Evolutionary conservation across 2,329 filamentous ascomycete species (phyloP), one percentile per base, ranked within the genome.

Genomic region (Nothophoma quercina): DNA sequence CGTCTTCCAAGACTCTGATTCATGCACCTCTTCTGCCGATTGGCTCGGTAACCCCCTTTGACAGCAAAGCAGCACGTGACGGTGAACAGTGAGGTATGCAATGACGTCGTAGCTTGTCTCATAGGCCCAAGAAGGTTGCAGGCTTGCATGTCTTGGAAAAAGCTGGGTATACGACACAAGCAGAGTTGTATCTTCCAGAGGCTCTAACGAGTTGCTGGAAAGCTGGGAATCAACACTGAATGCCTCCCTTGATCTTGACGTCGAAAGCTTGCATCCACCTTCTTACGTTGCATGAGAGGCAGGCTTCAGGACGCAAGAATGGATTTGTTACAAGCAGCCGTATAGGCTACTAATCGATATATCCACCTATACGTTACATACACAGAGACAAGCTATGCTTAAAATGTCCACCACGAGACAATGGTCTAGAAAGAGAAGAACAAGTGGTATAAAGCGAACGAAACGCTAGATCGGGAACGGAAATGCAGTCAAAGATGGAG

Each of bases 391-490:
- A 35, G 15, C 13, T 19, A 25, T 25, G 33, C 6, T 43, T 16
- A 39, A 40, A 33, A 16, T 1, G 15, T 46, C 36, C 21, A 15
- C 13, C 22, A 19, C n/a, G 43, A 42, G 28, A n/a, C 7, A 22
- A 21, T 3, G 22, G 12, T 45, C 19, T 38, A 38, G 19, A 21
- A 43, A 38, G 13, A 44, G 32, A 47, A 12, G 4, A 32, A 26
- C 13, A 44, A 32, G 6, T 47, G 36, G 44, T 55, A 55, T 59
- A 46, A 10, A 53, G 36, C 41, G n/a, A 47, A 38, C 13, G 10
- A 22, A 33, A 30, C 18, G 23, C 28, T 44, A 33, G 22, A 26
- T 16, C 19, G 32, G 15, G 35, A 44, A 40, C 13, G 21, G 32
- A 36, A 5, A 12, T n/a, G n/a, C 22, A 33, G 22, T 16, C 18